These are phyloP conservation scores for Melanopsichium pennsylvanicum DNA, from an alignment of 1,284 basidiomycete genomes.

Conservation along the genomic window DNA sequence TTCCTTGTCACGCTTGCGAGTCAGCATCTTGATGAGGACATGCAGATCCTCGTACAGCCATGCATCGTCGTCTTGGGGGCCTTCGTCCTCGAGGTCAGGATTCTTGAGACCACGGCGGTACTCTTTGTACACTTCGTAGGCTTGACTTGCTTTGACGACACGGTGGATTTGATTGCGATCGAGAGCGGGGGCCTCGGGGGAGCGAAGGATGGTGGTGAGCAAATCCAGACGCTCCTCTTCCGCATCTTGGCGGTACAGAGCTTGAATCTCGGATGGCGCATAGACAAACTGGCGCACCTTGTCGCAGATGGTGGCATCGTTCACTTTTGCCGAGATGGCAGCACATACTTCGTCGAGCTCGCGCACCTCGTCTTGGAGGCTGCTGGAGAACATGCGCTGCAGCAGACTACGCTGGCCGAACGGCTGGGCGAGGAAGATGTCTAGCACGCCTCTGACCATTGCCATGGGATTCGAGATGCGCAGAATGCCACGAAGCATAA, in stretches of 20 bases:
- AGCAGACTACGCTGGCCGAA: conserved; percentile 87
- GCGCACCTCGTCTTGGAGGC: conserved; percentile 85
- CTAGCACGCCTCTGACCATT: conserved; percentile 90
- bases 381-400: conserved; percentile 89
- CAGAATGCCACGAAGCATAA: conserved; percentile 89
- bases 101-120: conserved; percentile 50
- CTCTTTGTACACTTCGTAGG: conserved; percentile 61
- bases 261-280: conserved; percentile 86
- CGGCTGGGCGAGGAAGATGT: conserved; percentile 96
- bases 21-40: conserved; percentile 57
- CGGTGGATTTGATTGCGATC: conserved; percentile 53
- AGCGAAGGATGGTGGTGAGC: conserved; percentile 82
- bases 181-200: conserved; percentile 75
- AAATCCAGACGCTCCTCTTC: conserved; percentile 79
- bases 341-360: conserved; percentile 84
- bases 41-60: conserved; percentile 65
- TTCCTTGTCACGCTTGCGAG: conserved; percentile 83
- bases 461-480: conserved; percentile 93
- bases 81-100: conserved; percentile 72
- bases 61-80: conserved; percentile 62
- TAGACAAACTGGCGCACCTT: conserved; percentile 87
- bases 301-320: conserved; percentile 84
- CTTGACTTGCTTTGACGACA: conserved; percentile 57
- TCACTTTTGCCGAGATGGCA: conserved; percentile 84
- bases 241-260: conserved; percentile 65